Evolutionary conservation across 2,329 filamentous ascomycete genomes (phyloP).

Genomic region (Xylaria multiplex): DNA sequence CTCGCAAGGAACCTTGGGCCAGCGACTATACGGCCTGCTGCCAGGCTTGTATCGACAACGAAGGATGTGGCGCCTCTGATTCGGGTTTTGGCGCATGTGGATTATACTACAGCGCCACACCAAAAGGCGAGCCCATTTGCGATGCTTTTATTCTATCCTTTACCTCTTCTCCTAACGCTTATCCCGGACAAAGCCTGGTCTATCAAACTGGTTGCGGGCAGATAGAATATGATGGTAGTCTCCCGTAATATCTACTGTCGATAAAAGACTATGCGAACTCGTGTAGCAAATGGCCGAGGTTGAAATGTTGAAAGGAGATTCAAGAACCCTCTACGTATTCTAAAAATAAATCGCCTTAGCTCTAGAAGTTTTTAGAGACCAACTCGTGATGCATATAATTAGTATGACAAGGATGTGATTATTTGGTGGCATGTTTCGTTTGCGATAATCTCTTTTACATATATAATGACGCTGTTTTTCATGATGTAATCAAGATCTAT

Average conservation of each 20-base stretch:
- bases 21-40: slow-evolving; percentile 14
- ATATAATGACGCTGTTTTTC: no score
- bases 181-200: not conserved
- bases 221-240: slow-evolving; percentile 3
- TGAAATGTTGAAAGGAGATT: no score
- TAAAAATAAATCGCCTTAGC: no score
- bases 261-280: no score
- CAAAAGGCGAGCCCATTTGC: slow-evolving; percentile 1
- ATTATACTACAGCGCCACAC: slow-evolving; percentile 4
- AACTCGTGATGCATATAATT: no score
- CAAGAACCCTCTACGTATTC: no score
- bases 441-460: no score
- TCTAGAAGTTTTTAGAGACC: no score
- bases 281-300: no score
- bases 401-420: no score
- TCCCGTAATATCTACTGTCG: not conserved
- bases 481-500: no score
- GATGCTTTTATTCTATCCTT: slow-evolving; percentile 12
- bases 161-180: not conserved
- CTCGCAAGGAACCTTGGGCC: slow-evolving; percentile 7
- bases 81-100: slow-evolving; percentile 7
- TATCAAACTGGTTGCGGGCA: slow-evolving; percentile 1
- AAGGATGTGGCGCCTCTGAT: slow-evolving; percentile 3
- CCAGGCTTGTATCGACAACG: slow-evolving; percentile 19
- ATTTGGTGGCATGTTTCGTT: no score